phyloP scores from a whole-genome alignment of 768 basidiomycete species.

The Phaffia australis region DNA sequence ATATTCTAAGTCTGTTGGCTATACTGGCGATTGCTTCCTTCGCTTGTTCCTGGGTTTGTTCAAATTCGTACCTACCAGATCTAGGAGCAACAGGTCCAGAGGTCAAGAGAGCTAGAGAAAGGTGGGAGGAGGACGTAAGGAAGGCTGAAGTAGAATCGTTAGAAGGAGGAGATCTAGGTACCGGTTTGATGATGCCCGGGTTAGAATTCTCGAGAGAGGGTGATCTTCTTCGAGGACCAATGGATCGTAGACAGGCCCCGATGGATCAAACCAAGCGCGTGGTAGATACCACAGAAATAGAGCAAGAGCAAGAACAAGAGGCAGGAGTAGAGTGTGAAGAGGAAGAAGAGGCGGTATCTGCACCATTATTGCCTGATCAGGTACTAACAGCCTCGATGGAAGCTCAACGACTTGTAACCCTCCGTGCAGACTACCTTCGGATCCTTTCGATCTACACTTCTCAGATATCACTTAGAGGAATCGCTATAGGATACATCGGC shows the following conservation, averaged over 20 bases:
- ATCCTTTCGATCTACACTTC: constrained; percentile 61
- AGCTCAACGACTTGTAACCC: not conserved
- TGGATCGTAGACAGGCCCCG: too few relatives aligned
- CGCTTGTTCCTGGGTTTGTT: constrained; percentile 72
- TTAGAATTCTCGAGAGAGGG: constrained; percentile 9
- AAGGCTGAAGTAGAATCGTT: not conserved
- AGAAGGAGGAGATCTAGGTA: constrained; percentile 7
- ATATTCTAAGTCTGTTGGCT: constrained; percentile 53
- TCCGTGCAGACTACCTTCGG: constrained; percentile 37
- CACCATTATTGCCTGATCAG: constrained; percentile 20
- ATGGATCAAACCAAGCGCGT: too few relatives aligned
- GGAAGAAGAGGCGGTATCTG: not conserved
- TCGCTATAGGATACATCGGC: constrained; percentile 73
- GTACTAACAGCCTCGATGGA: not conserved
- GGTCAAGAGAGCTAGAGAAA: constrained; percentile 24
- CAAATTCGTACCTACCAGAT: constrained; percentile 76
- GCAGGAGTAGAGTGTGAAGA: not conserved
- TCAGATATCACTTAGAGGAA: constrained; percentile 71
- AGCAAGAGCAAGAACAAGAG: not conserved
- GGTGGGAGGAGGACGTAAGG: constrained; percentile 15
- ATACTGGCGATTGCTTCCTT: constrained; percentile 74
- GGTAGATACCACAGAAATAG: not conserved
- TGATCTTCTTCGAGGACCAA: too few relatives aligned
- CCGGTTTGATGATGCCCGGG: constrained; percentile 23
- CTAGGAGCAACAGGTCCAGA: constrained; percentile 54